Percentiles rank a stretch among this genome's conserved stretches.
These are phyloP conservation scores for Beauveria asiatica DNA, from an alignment of 2,329 filamentous ascomycete species.

Conservation along the genomic window DNA sequence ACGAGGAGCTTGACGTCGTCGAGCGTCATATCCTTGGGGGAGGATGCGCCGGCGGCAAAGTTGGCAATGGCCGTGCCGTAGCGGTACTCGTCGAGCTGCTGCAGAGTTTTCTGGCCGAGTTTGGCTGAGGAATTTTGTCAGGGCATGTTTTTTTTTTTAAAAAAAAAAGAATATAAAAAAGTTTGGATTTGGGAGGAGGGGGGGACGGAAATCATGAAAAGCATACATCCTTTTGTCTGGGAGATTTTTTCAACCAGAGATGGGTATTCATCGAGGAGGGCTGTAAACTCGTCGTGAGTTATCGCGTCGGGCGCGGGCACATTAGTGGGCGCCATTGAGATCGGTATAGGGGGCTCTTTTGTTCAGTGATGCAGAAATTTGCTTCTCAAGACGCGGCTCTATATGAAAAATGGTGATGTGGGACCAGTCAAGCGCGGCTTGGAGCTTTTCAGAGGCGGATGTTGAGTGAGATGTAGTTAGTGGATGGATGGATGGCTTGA, in stretches of 20 bases:
- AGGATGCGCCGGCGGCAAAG: slow-evolving; percentile 29
- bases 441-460: not conserved
- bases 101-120: slow-evolving; percentile 40
- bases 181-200: not conserved
- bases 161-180: too few relatives aligned
- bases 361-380: not conserved
- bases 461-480: not conserved
- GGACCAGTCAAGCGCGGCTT: not conserved
- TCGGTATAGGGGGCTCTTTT: not conserved
- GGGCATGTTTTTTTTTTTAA: not conserved
- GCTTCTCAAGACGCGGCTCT: not conserved
- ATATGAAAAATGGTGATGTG: not conserved
- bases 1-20: slow-evolving; percentile 53
- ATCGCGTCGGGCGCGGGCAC: slow-evolving; percentile 15
- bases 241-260: slow-evolving; percentile 35
- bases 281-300: slow-evolving; percentile 25
- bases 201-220: not conserved
- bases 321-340: not conserved
- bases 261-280: slow-evolving; percentile 30
- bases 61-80: slow-evolving; percentile 42
- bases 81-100: slow-evolving; percentile 52
- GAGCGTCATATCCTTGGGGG: slow-evolving; percentile 37
- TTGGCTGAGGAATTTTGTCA: slow-evolving; percentile 29
- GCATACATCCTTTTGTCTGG: slow-evolving; percentile 34
- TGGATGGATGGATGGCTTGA: not conserved